Evolutionary conservation across 169 alveolate species (phyloP).

Genomic region (Babesia microti): DNA sequence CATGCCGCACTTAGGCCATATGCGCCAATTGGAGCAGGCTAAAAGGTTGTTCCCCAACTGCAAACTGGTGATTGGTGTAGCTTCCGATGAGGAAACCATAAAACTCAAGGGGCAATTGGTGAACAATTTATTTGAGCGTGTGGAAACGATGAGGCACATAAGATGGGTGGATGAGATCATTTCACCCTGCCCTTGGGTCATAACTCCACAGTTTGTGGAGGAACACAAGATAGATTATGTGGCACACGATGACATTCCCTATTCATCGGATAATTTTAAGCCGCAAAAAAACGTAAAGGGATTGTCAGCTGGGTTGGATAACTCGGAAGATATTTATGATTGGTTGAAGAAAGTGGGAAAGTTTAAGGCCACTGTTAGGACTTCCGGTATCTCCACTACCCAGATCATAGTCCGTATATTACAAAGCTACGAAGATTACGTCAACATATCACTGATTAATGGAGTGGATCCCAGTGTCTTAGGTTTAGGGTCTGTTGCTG

Average conservation of each 20-base stretch:
- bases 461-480: constrained; percentile 87
- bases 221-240: constrained; percentile 81
- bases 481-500: constrained; percentile 78
- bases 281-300: constrained; percentile 47
- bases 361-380: constrained; percentile 84
- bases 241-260: constrained; percentile 90
- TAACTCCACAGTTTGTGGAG: constrained; percentile 78
- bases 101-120: constrained; percentile 87
- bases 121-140: constrained; percentile 83
- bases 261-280: constrained; percentile 58
- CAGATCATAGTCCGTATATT: constrained; percentile 85
- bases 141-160: constrained; percentile 84
- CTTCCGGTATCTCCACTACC: constrained; percentile 92
- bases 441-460: constrained; percentile 79
- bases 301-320: constrained; percentile 40
- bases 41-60: constrained; percentile 84
- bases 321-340: constrained; percentile 75
- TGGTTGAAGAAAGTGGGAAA: constrained; percentile 83
- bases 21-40: constrained; percentile 90
- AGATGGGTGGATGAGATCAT: constrained; percentile 95
- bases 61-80: constrained; percentile 88
- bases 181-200: constrained; percentile 92
- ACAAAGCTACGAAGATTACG: constrained; percentile 88
- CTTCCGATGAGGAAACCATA: constrained; percentile 88
- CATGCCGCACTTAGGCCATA: constrained; percentile 92